A percentile compares a stretch with the other conserved stretches of the same genome.
These are phyloP conservation scores for Helianthus tuberosus DNA, from an alignment of 129 eudicot species.

Conservation along the genomic window DNA sequence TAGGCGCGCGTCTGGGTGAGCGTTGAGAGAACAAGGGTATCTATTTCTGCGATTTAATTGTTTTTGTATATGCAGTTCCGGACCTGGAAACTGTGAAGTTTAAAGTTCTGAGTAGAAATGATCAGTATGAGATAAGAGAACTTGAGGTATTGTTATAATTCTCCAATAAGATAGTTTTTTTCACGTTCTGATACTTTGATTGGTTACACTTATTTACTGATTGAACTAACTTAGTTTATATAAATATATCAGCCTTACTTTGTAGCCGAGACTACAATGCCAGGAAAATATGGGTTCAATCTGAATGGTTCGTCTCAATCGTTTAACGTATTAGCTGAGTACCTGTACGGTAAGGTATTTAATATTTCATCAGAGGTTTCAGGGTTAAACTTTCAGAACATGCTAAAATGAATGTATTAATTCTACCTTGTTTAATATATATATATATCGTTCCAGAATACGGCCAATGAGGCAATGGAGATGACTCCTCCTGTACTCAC, in stretches of 20 bases:
- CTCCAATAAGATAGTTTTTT: no score
- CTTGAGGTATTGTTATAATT: constrained; percentile 60
- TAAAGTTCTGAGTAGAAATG: constrained; percentile 65
- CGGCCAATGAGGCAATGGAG: constrained; percentile 74
- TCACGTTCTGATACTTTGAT: no score
- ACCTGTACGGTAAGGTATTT: constrained; percentile 98
- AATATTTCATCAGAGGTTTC: neutral
- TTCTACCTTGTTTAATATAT: constrained; percentile 18
- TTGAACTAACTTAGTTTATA: neutral
- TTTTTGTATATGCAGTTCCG: constrained; percentile 57
- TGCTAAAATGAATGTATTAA: neutral
- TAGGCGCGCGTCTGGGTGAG: no score
- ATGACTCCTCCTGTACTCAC: constrained; percentile 98
- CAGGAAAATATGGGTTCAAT: constrained; percentile 85
- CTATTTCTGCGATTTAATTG: no score
- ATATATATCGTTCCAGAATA: constrained; percentile 49
- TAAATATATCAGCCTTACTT: constrained; percentile 60
- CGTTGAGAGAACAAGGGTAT: no score
- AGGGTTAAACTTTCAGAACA: constrained; percentile 2
- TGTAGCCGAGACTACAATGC: constrained; percentile 97
- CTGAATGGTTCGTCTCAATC: constrained; percentile 84
- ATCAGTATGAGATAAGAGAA: constrained; percentile 88
- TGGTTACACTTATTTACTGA: constrained; percentile 6
- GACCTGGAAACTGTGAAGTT: constrained; percentile 76
- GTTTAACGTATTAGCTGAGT: constrained; percentile 83